Evolutionary conservation across 768 basidiomycete genomes (phyloP).

Genomic region (Mycena amicta): DNA sequence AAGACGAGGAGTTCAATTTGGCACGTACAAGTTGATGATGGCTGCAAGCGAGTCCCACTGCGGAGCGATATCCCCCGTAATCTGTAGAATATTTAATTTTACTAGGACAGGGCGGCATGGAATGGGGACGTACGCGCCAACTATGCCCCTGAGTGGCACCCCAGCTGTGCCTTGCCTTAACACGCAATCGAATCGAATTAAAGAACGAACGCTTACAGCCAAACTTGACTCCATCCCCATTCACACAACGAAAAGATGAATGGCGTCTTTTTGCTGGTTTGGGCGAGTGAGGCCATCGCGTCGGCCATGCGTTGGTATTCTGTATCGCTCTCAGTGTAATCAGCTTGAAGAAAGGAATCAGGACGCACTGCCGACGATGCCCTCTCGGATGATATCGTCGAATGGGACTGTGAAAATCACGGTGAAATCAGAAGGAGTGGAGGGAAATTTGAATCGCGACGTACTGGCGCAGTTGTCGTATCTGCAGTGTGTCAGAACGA

Average conservation of each 20-base stretch:
- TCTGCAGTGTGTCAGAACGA: conserved; percentile 18
- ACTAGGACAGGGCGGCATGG: no score
- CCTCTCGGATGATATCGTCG: conserved; percentile 57
- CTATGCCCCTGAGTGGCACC: conserved; percentile 61
- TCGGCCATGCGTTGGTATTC: conserved; percentile 66
- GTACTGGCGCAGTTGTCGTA: conserved; percentile 51
- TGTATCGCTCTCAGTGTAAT: conserved; percentile 21
- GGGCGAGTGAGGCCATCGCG: conserved; percentile 53
- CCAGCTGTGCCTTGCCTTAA: conserved; percentile 49
- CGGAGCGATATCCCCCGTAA: conserved; percentile 52
- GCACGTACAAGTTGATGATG: conserved; percentile 60
- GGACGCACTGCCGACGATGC: conserved; percentile 56
- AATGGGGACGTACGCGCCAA: conserved; percentile 68
- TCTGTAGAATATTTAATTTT: conserved; percentile 43
- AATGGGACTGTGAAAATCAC: conserved; percentile 47
- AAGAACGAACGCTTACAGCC: conserved; percentile 37
- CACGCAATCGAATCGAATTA: background rate
- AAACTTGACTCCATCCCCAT: conserved; percentile 67
- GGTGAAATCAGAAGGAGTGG: background rate
- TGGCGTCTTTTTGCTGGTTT: conserved; percentile 47
- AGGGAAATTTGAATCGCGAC: no score
- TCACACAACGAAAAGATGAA: conserved; percentile 63
- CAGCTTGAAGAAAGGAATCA: background rate
- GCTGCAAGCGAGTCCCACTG: conserved; percentile 55
- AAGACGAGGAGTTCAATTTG: background rate